Evolutionary conservation across 345 rosid genomes (phyloP), one percentile per base, ranked within the genome.

Genomic region (Lepidium didymum): DNA sequence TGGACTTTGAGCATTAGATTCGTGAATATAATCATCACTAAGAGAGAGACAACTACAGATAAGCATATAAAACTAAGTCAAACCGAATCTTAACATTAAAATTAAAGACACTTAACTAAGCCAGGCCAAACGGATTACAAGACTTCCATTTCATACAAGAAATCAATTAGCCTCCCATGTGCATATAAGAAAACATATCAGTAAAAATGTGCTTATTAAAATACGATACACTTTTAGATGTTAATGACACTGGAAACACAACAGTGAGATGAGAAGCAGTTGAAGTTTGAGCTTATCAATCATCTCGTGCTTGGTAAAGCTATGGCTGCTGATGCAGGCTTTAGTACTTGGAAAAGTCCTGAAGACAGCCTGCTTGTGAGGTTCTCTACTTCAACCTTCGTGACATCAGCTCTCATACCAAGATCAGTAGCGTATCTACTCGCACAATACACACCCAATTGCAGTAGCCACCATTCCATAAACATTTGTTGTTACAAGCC

Each of bases 381-480:
- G 31, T 93, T 96, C 73, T 93, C 97, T 58, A 77, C 92, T 0
- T 81, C 73, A 3, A 93, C 81, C 81, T 90, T 91, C 46, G 79
- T 79, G 9, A 84, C 95, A 12, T 88, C 94, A 56, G 70, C 88
- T 75, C 97, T 87, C 87, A 79, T 78, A 56, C 96, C 98, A 4
- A 91, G 81, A 75, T 93, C 99, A 47, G 91, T 80, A 10, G 99
- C 96, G 72, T 82, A 88, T 63, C 97, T 84, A 64, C 89, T 86
- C 1, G 73, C 89, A 27, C 92, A 94, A 42, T 94, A 94, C 36
- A 87, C 85, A n/a, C 89, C 89, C 77, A 10, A 87, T 80, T 0
- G 92, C 95, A 2, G 92, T 82, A 11, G 90, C 96, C 0, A 87
- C 96, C 92, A 89, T 93, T 1, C 97, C 96, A 23, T 88, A 91